phyloP scores from a whole-genome alignment of 2,329 filamentous ascomycete species.

The Metarhizium humberi region DNA sequence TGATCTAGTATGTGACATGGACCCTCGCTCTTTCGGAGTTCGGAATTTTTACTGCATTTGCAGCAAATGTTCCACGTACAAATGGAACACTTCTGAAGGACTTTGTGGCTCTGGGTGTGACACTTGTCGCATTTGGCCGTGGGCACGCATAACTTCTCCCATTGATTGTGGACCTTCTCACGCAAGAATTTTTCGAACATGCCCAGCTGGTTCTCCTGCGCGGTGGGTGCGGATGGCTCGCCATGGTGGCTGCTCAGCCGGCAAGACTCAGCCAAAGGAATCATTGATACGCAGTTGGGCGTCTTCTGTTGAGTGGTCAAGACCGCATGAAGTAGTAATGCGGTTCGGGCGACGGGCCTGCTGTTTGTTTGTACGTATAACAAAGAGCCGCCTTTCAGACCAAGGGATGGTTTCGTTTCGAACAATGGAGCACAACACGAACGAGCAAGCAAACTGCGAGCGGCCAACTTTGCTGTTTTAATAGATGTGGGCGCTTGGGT shows the following conservation, averaged over 20 bases:
- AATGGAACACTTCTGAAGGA: slow-evolving; percentile 14
- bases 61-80: slow-evolving; percentile 17
- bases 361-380: not conserved
- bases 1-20: slow-evolving; percentile 12
- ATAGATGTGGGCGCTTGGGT: not conserved
- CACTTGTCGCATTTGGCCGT: slow-evolving; percentile 20
- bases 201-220: not conserved
- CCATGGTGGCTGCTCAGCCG: not conserved
- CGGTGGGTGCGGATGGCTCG: not conserved
- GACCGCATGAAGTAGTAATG: not conserved
- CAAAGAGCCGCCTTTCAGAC: not conserved
- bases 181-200: slow-evolving; percentile 3
- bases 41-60: slow-evolving; percentile 10
- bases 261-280: not conserved
- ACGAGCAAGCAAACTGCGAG: not conserved
- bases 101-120: slow-evolving; percentile 12
- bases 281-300: not conserved
- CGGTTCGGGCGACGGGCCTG: not conserved
- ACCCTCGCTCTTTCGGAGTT: slow-evolving; percentile 8
- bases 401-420: not conserved
- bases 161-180: slow-evolving; percentile 10
- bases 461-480: not conserved
- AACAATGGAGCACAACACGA: not conserved
- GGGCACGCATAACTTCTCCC: slow-evolving; percentile 12
- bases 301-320: not conserved